These are phyloP conservation scores for Xylariaceae sp. DNA, from an alignment of 2,329 filamentous ascomycete species.

Conservation along the genomic window DNA sequence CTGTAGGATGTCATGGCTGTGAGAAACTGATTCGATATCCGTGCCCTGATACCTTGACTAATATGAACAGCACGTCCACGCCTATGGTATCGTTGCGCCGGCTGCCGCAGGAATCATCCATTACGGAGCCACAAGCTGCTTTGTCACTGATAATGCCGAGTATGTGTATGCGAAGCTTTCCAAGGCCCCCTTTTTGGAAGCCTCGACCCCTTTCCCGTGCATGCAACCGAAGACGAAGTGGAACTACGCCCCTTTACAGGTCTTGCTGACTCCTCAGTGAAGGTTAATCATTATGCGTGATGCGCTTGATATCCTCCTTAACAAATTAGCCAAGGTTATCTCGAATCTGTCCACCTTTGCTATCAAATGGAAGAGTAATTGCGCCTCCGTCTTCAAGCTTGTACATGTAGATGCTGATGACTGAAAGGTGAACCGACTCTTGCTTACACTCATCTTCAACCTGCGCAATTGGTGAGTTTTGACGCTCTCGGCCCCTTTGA, in stretches of 20 bases:
- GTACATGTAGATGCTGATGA: background rate
- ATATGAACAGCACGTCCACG: constrained; percentile 55
- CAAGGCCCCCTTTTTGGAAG: background rate
- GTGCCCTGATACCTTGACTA: constrained; percentile 1
- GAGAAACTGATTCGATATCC: constrained; percentile 23
- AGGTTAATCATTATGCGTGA: constrained; percentile 73
- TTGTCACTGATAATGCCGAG: background rate
- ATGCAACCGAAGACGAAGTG: background rate
- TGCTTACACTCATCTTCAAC: constrained; percentile 57
- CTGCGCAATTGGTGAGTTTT: constrained; percentile 9
- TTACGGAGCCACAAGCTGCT: constrained; percentile 45
- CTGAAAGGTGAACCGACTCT: constrained; percentile 53
- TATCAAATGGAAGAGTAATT: constrained; percentile 45
- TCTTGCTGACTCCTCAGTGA: constrained; percentile 57
- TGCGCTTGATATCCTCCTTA: constrained; percentile 68
- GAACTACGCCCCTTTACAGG: background rate
- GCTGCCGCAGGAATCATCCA: constrained; percentile 70
- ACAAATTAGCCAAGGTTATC: constrained; percentile 75
- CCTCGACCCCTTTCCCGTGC: constrained; percentile 18
- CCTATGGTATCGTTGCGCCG: constrained; percentile 55
- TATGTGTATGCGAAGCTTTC: background rate
- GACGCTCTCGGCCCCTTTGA: background rate
- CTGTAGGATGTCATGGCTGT: constrained; percentile 51
- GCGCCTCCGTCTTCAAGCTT: background rate
- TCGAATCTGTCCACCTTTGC: constrained; percentile 69